Evolutionary conservation across 2,329 filamentous ascomycete genomes (phyloP).

Genomic region (Fusarium musae): DNA sequence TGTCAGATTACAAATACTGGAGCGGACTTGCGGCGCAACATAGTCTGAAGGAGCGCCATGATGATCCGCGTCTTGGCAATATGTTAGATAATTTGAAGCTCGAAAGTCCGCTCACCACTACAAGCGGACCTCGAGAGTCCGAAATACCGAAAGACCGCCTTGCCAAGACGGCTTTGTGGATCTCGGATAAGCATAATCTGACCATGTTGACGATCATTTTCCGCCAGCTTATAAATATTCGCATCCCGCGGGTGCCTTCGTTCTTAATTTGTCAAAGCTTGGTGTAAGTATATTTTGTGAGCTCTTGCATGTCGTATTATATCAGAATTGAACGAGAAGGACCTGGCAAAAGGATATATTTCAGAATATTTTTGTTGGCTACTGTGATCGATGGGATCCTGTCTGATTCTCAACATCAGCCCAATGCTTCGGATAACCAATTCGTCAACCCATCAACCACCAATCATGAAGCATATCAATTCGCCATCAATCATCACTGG

Average conservation of each 20-base stretch:
- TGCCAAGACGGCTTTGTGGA: not conserved
- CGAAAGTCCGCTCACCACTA: not conserved
- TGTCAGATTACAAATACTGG: not conserved
- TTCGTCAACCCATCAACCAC: not conserved
- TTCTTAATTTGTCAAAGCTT: not conserved
- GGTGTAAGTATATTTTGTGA: not conserved
- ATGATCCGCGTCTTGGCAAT: not conserved
- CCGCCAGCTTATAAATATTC: conserved; percentile 15
- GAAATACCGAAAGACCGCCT: not conserved
- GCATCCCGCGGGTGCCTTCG: not conserved
- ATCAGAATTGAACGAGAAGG: not conserved
- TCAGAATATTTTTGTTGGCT: not conserved
- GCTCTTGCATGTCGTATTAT: accelerated
- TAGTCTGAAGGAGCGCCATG: not conserved
- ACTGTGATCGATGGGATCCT: not conserved
- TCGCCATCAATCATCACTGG: not conserved
- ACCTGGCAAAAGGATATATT: accelerated
- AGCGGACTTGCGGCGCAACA: not conserved
- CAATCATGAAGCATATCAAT: conserved; percentile 12
- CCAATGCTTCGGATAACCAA: conserved; percentile 10
- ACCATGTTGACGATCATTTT: not conserved
- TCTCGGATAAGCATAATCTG: conserved; percentile 22
- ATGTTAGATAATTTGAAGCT: not conserved
- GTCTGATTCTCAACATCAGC: too few relatives aligned
- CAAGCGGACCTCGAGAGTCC: conserved; percentile 13